These are phyloP conservation scores for Terfezia boudieri DNA, from an alignment of 495 filamentous ascomycete species.

Conservation along the genomic window DNA sequence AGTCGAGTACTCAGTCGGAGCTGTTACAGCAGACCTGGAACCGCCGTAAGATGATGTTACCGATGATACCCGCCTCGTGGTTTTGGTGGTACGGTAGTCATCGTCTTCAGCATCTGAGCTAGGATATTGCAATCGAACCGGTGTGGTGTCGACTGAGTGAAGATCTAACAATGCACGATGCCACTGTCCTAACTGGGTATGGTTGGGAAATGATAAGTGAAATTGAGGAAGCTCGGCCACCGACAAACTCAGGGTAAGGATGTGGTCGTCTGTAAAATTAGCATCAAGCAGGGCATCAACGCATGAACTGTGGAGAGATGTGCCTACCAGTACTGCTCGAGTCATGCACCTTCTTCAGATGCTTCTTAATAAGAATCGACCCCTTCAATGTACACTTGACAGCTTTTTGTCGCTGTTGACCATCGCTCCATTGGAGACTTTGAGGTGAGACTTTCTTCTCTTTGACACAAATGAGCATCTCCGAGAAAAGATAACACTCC, in stretches of 20 bases:
- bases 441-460: conserved; percentile 54
- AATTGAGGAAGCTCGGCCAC: conserved; percentile 93
- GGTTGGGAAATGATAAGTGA: conserved; percentile 74
- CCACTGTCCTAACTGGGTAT: conserved; percentile 75
- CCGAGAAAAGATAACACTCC: conserved; percentile 89
- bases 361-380: conserved; percentile 96
- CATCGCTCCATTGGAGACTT: conserved; percentile 36
- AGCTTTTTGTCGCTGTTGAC: conserved; percentile 34
- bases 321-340: conserved; percentile 28
- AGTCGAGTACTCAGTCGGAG: conserved; percentile 59
- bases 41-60: conserved; percentile 70
- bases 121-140: conserved; percentile 29
- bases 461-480: conserved; percentile 99
- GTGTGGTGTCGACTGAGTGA: conserved; percentile 33
- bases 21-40: conserved; percentile 48
- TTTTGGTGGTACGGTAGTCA: conserved; percentile 49
- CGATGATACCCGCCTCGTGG: conserved; percentile 63
- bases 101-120: conserved; percentile 68
- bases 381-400: conserved; percentile 81
- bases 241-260: conserved; percentile 76
- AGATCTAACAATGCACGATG: conserved; percentile 69
- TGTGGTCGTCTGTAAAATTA: conserved; percentile 40
- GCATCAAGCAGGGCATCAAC: conserved; percentile 2
- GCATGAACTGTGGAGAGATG: background rate
- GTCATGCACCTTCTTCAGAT: conserved; percentile 72